phyloP scores from a whole-genome alignment of 2,329 filamentous ascomycete species.

The Cylindrodendrum hubeiense region DNA sequence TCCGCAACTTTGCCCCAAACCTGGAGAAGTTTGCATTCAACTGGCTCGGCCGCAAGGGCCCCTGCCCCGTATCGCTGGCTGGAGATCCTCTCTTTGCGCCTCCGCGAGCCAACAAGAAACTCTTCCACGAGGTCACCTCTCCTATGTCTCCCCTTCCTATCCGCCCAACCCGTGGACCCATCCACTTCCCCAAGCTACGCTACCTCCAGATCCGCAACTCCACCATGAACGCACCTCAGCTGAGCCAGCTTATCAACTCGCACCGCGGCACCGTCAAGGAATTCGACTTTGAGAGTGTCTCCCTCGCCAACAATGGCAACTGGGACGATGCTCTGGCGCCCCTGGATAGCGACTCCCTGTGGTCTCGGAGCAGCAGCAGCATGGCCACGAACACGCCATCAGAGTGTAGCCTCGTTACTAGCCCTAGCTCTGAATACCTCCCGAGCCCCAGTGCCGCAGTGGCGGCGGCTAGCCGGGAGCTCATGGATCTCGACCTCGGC shows the following conservation, averaged over 20 bases:
- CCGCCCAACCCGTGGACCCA: slow-evolving; percentile 63
- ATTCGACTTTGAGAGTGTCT: slow-evolving; percentile 84
- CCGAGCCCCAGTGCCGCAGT: slow-evolving; percentile 66
- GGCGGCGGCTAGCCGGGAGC: slow-evolving; percentile 63
- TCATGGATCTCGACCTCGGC: slow-evolving; percentile 56
- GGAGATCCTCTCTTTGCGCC: slow-evolving; percentile 77
- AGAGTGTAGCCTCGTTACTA: slow-evolving; percentile 50
- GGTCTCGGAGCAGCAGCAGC: slow-evolving; percentile 50
- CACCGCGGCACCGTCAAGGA: slow-evolving; percentile 79
- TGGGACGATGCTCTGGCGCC: slow-evolving; percentile 89
- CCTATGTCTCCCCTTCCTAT: slow-evolving; percentile 73
- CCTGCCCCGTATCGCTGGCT: slow-evolving; percentile 78
- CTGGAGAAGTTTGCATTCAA: slow-evolving; percentile 81
- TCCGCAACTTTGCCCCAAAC: slow-evolving; percentile 74
- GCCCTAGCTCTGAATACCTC: slow-evolving; percentile 53
- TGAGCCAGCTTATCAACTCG: slow-evolving; percentile 74
- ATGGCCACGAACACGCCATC: slow-evolving; percentile 42
- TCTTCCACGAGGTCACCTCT: slow-evolving; percentile 74
- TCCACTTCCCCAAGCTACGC: slow-evolving; percentile 76
- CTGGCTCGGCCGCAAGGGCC: slow-evolving; percentile 82
- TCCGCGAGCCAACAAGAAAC: slow-evolving; percentile 65
- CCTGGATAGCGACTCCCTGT: slow-evolving; percentile 62
- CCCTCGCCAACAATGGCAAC: slow-evolving; percentile 74
- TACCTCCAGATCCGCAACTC: slow-evolving; percentile 80
- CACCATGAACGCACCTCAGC: slow-evolving; percentile 77